Base-by-base conservation (phyloP, 1,139 yeast genomes). In the Waltiozyma solani region DNA sequence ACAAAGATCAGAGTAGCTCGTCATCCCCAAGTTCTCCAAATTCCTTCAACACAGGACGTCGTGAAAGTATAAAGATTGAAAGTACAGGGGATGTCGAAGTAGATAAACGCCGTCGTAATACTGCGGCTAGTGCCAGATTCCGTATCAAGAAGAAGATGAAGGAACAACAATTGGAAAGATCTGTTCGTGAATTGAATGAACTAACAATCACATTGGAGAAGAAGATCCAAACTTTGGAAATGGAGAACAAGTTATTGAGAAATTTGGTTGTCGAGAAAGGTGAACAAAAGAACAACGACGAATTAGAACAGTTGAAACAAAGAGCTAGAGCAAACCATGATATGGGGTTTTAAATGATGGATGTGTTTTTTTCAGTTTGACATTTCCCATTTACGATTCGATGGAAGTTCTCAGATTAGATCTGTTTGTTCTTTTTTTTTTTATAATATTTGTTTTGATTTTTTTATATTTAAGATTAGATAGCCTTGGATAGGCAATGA, bases 61-160 rank as follows among this genome's bases (percentile, higher is more conserved):
- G 36, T 29, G 32, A 26, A 11, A 34, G 37, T 7, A 18, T 34
- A 3, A 44, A 44, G 18, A 34, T 37, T 18, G 49, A 46, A 25
- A 15, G 17, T n/a, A 30, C 32, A 30, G 32, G 32, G 4, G 56
- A 52, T 38, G 50, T 56, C 15, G 57, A 54, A 36, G 54, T 57
- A 15, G 75, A 71, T 45, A 74, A 75, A 55, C 62, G 79, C 47
- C 68, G 71, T 52, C 59, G 80, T 48, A 76, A 76, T 51, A 75
- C 82, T 4, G 77, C 79, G 11, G 84, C 84, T 1, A 68, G 76
- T 23, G 82, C 82, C 13, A 57, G 82, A 45, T 76, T 76, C 56
- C 62, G 84, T 50, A 66, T 74, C 46, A 76, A 76, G 62, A 76
- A 75, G 64, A 76, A 75, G 60, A 51, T 71, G 52, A 73, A 71